phyloP scores from a whole-genome alignment of 352 stramenopile genomes.

The Phytophthora ramorum region DNA sequence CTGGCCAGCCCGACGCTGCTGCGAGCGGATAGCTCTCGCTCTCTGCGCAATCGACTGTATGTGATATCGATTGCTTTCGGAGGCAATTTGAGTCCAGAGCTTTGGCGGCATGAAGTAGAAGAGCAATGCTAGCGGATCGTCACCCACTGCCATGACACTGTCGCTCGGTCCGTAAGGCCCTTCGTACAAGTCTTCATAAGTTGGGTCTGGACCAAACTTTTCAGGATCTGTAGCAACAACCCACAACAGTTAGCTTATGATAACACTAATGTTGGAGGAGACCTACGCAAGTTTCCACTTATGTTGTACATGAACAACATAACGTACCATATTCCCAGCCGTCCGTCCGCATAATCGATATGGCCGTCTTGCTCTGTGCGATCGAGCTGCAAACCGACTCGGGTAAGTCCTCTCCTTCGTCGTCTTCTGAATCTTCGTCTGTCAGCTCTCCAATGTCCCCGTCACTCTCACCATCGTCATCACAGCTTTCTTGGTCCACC shows the following conservation, averaged over 20 bases:
- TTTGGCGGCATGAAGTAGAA: too few relatives aligned
- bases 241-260: slow-evolving; percentile 5
- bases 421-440: not conserved
- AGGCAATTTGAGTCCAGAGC: too few relatives aligned
- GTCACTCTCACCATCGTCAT: not conserved
- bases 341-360: not conserved
- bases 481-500: not conserved
- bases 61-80: too few relatives aligned
- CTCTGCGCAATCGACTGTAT: too few relatives aligned
- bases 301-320: slow-evolving; percentile 7
- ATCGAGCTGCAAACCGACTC: too few relatives aligned
- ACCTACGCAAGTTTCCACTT: not conserved
- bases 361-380: not conserved
- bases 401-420: not conserved
- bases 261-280: not conserved
- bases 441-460: slow-evolving; percentile 6
- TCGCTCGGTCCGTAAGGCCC: too few relatives aligned
- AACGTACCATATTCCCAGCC: slow-evolving; percentile 5
- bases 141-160: too few relatives aligned
- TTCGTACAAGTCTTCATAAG: not conserved
- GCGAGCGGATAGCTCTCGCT: not conserved
- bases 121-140: too few relatives aligned
- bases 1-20: not conserved
- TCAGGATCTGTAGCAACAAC: not conserved
- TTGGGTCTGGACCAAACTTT: slow-evolving; percentile 2